Evolutionary conservation across 176 grass and related monocot species (phyloP).

Genomic region (Urochloa ruziziensis): DNA sequence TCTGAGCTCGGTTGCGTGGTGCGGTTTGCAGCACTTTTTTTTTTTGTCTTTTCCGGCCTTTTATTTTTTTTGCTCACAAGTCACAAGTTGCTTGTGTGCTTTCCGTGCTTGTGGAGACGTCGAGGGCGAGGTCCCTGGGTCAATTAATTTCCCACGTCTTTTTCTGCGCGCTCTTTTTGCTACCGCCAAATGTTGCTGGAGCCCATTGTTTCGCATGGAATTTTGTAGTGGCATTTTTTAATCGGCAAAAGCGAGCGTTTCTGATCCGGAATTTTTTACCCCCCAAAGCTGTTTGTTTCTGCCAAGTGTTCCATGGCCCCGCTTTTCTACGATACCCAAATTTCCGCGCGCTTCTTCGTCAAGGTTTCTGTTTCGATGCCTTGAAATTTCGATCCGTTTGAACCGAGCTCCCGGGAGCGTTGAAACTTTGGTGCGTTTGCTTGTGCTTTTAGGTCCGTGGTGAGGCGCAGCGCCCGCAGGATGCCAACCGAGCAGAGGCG

Average conservation of each 20-base stretch:
- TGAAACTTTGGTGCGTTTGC: constrained; percentile 15
- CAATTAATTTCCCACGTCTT: background rate
- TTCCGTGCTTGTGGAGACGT: constrained; percentile 24
- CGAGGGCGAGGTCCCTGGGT: constrained; percentile 20
- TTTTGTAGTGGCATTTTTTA: background rate
- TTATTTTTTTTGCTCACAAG: constrained; percentile 35
- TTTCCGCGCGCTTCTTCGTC: constrained; percentile 11
- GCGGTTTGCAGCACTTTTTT: constrained; percentile 22
- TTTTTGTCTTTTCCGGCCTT: constrained; percentile 40
- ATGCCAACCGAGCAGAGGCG: constrained; percentile 90
- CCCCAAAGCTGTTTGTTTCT: background rate
- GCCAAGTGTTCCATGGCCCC: background rate
- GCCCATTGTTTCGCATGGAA: background rate
- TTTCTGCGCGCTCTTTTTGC: background rate
- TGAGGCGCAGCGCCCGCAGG: constrained; percentile 43
- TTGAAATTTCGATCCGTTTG: constrained; percentile 39
- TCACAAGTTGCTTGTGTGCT: constrained; percentile 59
- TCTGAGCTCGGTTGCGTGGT: constrained; percentile 11
- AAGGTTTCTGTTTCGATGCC: background rate
- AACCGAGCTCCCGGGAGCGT: constrained; percentile 14
- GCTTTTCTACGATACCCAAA: constrained; percentile 4
- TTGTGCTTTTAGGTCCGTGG: constrained; percentile 32
- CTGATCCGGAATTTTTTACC: background rate
- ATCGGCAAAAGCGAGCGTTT: background rate
- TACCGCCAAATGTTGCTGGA: constrained; percentile 14